phyloP scores from a whole-genome alignment of 176 grass and related monocot genomes.

The Aechmea fasciata region DNA sequence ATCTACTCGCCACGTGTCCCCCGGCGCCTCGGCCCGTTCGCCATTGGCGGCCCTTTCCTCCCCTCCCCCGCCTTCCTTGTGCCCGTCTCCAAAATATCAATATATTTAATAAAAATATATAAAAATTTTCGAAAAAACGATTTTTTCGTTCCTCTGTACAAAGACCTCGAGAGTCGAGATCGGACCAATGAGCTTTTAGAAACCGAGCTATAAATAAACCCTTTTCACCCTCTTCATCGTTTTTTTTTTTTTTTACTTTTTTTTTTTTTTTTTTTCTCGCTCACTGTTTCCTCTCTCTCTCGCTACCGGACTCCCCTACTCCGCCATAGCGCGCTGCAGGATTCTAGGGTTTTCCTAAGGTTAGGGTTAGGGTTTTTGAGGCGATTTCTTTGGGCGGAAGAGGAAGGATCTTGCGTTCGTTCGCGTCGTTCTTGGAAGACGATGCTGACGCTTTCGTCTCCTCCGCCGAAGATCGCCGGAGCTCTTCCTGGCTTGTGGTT shows the following conservation, averaged over 20 bases:
- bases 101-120: too few species aligned
- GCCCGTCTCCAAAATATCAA: too few species aligned
- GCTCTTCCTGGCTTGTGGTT: conserved; percentile 7
- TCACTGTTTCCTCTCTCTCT: neutral
- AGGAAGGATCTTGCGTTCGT: neutral
- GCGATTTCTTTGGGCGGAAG: neutral
- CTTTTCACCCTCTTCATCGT: neutral
- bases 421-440: neutral
- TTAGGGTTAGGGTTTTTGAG: neutral
- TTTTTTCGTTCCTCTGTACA: neutral
- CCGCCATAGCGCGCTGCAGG: neutral
- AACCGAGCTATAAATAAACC: neutral
- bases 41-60: too few species aligned
- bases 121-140: too few species aligned
- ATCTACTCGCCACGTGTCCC: too few species aligned
- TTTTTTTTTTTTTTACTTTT: neutral
- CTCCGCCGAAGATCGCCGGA: neutral
- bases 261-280: neutral
- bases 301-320: neutral
- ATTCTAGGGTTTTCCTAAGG: neutral
- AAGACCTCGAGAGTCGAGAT: neutral
- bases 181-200: neutral
- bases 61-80: too few species aligned
- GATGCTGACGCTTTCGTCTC: neutral
- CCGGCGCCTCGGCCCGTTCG: too few species aligned